Percentiles rank a stretch among this genome's conserved stretches.
phyloP scores from a whole-genome alignment of 768 basidiomycete genomes.

The Pisolithus orientalis region DNA sequence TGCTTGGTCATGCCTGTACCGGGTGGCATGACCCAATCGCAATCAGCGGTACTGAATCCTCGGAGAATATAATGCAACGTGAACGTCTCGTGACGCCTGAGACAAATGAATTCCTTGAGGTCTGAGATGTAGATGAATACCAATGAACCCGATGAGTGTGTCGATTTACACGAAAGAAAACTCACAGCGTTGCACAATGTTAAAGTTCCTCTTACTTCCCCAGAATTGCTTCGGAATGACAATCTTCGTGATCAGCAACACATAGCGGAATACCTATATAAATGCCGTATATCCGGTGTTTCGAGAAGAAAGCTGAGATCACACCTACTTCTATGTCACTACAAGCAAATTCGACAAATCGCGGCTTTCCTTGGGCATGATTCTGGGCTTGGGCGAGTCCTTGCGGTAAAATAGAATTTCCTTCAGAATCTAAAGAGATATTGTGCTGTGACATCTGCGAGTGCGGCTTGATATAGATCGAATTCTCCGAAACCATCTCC shows the following conservation, averaged over 20 bases:
- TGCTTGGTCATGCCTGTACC: constrained; percentile 33
- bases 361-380: constrained; percentile 52
- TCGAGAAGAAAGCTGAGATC: neutral
- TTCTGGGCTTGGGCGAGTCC: constrained; percentile 43
- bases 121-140: constrained; percentile 35
- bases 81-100: constrained; percentile 76
- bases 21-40: constrained; percentile 69
- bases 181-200: constrained; percentile 52
- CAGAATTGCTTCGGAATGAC: constrained; percentile 76
- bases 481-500: constrained; percentile 74
- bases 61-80: constrained; percentile 75
- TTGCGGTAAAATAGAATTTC: constrained; percentile 38
- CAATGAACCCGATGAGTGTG: neutral
- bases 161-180: constrained; percentile 1
- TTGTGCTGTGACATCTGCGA: constrained; percentile 29
- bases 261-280: constrained; percentile 65
- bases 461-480: constrained; percentile 52
- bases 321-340: constrained; percentile 50
- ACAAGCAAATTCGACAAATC: constrained; percentile 75
- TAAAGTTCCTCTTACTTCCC: constrained; percentile 66
- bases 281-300: neutral
- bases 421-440: constrained; percentile 48
- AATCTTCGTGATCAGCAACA: constrained; percentile 50
- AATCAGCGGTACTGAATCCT: constrained; percentile 64
- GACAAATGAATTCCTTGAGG: constrained; percentile 64